Evolutionary conservation across 2,329 filamentous ascomycete species (phyloP), one percentile per base, ranked within the genome.

Genomic region (Colletotrichum siamense): DNA sequence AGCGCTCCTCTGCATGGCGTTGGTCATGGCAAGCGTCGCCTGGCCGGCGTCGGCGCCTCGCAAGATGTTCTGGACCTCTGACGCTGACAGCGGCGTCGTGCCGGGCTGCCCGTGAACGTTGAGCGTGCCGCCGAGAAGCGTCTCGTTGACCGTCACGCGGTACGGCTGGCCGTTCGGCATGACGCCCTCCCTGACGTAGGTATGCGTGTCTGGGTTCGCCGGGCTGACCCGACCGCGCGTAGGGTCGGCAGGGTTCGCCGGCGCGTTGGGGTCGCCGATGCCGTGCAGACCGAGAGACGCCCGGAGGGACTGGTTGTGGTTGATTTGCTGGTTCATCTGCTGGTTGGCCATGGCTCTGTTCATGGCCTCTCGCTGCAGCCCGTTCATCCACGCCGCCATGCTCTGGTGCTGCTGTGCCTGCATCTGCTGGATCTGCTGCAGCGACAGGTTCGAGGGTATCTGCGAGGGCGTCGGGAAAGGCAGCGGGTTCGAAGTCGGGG

Each of bases 1-100:
- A 44, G 87, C 85, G 79, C 87, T 91, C 71, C 89, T 85, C 59
- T 89, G 88, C 87, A 91, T 89, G 44, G 89, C 87, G 78, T 85
- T 84, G 3, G 87, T 84, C 84, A 88, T 86, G 24, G 82, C 80
- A 52, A 85, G 82, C 2, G 86, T 85, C 5, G 87, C 86, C 78
- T 89, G 86, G 39, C 81, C 84, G 28, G 86, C 83, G 79, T 91
- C 89, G 8, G 86, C 87, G 39, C 83, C 83, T 34, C 87, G 86
- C 13, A 90, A 79, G 34, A 89, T 86, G 70, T 85, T 88, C 64
- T 88, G 87, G 5, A 88, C 82, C 16, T 91, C 89, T 28, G 82
- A 80, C 4, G 85, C 82, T 15, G 87, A 86, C 34, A 89, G 79
- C 36, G 77, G 66, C 44, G 77, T 67, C 22, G 70, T 66, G 39